A percentile compares a stretch with the other conserved stretches of the same genome.
phyloP scores from a whole-genome alignment of 116 monocot species.

The Cymodocea nodosa region DNA sequence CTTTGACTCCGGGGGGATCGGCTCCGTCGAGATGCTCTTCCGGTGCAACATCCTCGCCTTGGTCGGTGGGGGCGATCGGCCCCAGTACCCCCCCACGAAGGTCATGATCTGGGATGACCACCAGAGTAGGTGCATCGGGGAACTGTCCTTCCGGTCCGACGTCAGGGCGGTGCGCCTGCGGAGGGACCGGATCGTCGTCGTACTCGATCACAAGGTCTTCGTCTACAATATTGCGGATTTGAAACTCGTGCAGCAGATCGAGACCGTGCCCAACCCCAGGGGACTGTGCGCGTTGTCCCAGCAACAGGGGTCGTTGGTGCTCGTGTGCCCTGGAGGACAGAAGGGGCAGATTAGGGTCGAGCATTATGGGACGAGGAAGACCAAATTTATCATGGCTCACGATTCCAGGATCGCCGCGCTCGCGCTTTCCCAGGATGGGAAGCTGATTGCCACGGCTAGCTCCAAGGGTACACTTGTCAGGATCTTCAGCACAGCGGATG shows the following conservation, averaged over 20 bases:
- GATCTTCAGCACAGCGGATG: constrained; percentile 65
- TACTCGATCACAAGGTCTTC: constrained; percentile 76
- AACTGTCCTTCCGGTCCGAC: constrained; percentile 84
- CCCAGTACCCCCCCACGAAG: constrained; percentile 68
- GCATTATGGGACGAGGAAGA: constrained; percentile 61
- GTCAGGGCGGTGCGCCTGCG: constrained; percentile 81
- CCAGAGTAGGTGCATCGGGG: constrained; percentile 91
- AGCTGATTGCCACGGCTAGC: constrained; percentile 79
- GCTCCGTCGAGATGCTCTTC: constrained; percentile 87
- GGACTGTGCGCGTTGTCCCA: constrained; percentile 84
- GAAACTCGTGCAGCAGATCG: constrained; percentile 91
- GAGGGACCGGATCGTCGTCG: constrained; percentile 77
- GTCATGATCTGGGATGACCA: constrained; percentile 99
- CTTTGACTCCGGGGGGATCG: constrained; percentile 56
- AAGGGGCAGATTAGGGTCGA: constrained; percentile 94
- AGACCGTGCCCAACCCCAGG: constrained; percentile 84
- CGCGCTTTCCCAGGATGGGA: constrained; percentile 71
- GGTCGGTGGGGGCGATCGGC: constrained; percentile 68
- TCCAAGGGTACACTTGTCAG: constrained; percentile 84
- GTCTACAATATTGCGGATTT: constrained; percentile 89
- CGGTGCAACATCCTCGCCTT: constrained; percentile 89
- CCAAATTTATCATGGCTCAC: constrained; percentile 90
- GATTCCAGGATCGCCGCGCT: constrained; percentile 83
- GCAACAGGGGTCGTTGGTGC: constrained; percentile 74
- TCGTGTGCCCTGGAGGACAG: constrained; percentile 88